Base-by-base conservation (phyloP, 139 green algal species). In the Chlamydomonas sphaeroides region DNA sequence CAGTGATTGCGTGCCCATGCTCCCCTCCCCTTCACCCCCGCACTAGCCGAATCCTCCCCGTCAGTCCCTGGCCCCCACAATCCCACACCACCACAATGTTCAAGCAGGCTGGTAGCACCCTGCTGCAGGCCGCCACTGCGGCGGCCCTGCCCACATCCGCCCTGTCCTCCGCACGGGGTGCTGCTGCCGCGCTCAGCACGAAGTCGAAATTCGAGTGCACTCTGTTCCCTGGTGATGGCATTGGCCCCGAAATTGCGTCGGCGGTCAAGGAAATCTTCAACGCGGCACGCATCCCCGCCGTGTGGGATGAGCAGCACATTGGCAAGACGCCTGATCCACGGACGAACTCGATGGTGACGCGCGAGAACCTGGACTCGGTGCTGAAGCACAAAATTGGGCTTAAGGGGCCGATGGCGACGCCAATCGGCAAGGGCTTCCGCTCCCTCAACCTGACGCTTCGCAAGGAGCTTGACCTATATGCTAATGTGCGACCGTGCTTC, bases 401-500 rank as follows among this genome's bases (percentile, higher is more conserved):
- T 20, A 99, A 99, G 84, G 96, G 95, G 0, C 96, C 96, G 32
- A 99, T 99, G 96, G 88, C 96, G 42, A 99, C 96, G 1, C 96
- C 96, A n/a, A 98, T 99, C 48, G 96, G 96, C 88, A 99, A 99
- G 87, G 96, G 96, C 76, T 93, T 94, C 83, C 80, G 92, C 25
- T 98, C 95, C 14, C 93, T 99, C 21, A 99, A 99, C 92, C 85
- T 99, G 41, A 98, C 96, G 2, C 92, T 99, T 39, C 92, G 96
- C 45, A 99, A 99, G 85, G 96, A 99, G 93, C 92, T 99, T 56
- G 87, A 96, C 42, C 89, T 99, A 77, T 99, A 95, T 78, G 96
- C 96, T 61, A 99, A 99, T 78, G 96, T 99, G 66, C 93, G 96
- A 15, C 96, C 96, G n/a, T 99, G 96, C 90, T 90, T 98, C 70